Evolutionary conservation across 202 grass and related monocot species (phyloP).

Genomic region (Hordeum pubiflorum): DNA sequence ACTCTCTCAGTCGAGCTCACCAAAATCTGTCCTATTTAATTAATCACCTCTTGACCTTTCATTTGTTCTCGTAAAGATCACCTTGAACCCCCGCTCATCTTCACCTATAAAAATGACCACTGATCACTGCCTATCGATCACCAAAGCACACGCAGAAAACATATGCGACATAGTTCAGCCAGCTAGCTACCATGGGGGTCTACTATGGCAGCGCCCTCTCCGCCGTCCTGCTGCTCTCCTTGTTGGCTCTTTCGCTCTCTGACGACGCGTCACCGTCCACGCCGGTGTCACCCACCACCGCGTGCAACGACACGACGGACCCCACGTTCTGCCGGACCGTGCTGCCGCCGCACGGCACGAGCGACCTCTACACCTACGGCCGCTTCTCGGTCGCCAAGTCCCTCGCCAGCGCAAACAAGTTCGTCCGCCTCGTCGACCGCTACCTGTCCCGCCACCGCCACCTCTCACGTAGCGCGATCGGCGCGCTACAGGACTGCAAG

Average conservation of each 20-base stretch:
- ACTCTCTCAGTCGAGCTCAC: neutral
- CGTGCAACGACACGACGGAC: constrained; percentile 67
- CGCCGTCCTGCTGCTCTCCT: constrained; percentile 21
- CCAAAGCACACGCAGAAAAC: neutral
- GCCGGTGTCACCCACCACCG: constrained; percentile 44
- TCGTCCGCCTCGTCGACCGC: constrained; percentile 50
- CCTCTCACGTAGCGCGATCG: constrained; percentile 43
- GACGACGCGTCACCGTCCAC: constrained; percentile 14
- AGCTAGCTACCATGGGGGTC: constrained; percentile 21
- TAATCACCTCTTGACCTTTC: neutral
- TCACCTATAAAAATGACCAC: constrained; percentile 30
- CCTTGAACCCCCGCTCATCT: neutral
- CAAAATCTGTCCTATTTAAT: neutral
- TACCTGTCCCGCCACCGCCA: constrained; percentile 50
- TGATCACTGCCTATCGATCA: neutral
- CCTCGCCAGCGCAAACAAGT: constrained; percentile 41
- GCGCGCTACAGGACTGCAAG: constrained; percentile 56
- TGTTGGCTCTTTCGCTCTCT: neutral
- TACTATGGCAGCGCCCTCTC: neutral
- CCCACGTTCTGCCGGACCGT: constrained; percentile 57
- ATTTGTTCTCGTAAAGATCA: neutral
- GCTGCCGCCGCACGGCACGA: constrained; percentile 43
- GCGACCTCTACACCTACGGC: constrained; percentile 64
- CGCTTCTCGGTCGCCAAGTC: constrained; percentile 63
- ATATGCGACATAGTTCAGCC: neutral